Percentiles rank a stretch among this genome's conserved stretches.
Conservation (phyloP, 2,329 filamentous ascomycete species). For the Capronia coronata region DNA sequence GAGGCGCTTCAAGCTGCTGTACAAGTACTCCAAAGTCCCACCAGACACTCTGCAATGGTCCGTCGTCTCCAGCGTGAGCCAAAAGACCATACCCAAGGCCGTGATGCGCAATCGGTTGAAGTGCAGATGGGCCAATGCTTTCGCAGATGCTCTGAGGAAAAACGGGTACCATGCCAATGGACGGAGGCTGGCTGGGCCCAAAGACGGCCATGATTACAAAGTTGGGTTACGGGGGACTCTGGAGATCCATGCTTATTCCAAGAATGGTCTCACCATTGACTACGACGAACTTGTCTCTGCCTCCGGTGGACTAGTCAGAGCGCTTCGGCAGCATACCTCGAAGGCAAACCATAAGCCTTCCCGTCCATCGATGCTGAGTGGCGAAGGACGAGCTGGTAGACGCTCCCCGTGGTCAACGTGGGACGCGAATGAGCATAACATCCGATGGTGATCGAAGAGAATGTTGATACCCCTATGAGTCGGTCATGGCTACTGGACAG, state of each 20-base stretch:
- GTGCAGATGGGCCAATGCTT: constrained; percentile 41
- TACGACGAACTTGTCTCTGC: constrained; percentile 12
- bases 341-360: not conserved
- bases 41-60: constrained; percentile 45
- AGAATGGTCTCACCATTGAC: constrained; percentile 3
- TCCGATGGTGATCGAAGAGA: not conserved
- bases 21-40: constrained; percentile 36
- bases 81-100: constrained; percentile 33
- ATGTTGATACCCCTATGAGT: too few species aligned
- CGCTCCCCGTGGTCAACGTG: not conserved
- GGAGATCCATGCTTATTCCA: constrained; percentile 29
- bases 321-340: constrained; percentile 6
- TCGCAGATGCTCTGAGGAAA: constrained; percentile 41
- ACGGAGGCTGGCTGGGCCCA: constrained; percentile 2
- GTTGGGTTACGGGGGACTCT: constrained; percentile 34
- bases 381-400: not conserved
- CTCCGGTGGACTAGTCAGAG: constrained; percentile 7
- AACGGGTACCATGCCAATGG: constrained; percentile 36
- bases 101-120: constrained; percentile 44
- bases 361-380: not conserved
- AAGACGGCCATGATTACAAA: constrained; percentile 15
- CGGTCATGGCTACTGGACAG: too few species aligned
- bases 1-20: constrained; percentile 30
- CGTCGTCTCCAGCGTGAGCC: constrained; percentile 33
- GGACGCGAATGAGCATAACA: not conserved